These are phyloP conservation scores for Plasmodium sp. DNA, from an alignment of 169 alveolate species.

Conservation along the genomic window DNA sequence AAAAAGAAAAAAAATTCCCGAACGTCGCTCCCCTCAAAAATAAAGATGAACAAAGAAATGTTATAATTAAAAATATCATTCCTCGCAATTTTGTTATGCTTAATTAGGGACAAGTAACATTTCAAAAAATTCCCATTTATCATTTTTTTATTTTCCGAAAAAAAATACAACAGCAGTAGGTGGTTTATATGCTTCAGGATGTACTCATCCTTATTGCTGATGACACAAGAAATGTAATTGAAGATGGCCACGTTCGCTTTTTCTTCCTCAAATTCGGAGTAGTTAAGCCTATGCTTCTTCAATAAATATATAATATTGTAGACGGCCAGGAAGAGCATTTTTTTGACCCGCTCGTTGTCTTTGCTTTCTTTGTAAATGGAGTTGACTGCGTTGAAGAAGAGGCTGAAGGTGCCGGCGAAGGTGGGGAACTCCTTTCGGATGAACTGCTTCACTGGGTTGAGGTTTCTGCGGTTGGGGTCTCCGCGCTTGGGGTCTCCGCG, in stretches of 20 bases:
- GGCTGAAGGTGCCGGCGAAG: background rate
- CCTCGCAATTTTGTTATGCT: constrained; percentile 28
- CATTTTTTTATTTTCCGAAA: constrained; percentile 25
- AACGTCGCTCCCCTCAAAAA: constrained; percentile 32
- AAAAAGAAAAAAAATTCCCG: constrained; percentile 36
- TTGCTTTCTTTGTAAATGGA: constrained; percentile 26
- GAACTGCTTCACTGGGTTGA: background rate
- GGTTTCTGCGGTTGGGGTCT: background rate
- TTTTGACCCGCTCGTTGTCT: constrained; percentile 27
- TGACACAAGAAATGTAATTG: constrained; percentile 22
- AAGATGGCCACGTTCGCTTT: background rate
- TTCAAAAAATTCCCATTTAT: constrained; percentile 35
- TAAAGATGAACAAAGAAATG: constrained; percentile 38
- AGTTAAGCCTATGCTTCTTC: constrained; percentile 28
- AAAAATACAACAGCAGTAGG: constrained; percentile 17
- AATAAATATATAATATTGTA: constrained; percentile 55
- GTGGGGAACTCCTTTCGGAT: background rate
- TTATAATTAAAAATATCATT: constrained; percentile 32
- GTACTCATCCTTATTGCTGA: constrained; percentile 53
- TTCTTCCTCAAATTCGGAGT: constrained; percentile 13
- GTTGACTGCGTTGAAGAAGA: constrained; percentile 4
- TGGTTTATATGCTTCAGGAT: constrained; percentile 49
- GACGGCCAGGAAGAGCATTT: constrained; percentile 16
- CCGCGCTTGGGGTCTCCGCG: background rate
- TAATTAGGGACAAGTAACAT: constrained; percentile 47